Evolutionary conservation across 371 early-diverging fungal species (phyloP), one percentile per base, ranked within the genome.

Genomic region (Smittium culicis): DNA sequence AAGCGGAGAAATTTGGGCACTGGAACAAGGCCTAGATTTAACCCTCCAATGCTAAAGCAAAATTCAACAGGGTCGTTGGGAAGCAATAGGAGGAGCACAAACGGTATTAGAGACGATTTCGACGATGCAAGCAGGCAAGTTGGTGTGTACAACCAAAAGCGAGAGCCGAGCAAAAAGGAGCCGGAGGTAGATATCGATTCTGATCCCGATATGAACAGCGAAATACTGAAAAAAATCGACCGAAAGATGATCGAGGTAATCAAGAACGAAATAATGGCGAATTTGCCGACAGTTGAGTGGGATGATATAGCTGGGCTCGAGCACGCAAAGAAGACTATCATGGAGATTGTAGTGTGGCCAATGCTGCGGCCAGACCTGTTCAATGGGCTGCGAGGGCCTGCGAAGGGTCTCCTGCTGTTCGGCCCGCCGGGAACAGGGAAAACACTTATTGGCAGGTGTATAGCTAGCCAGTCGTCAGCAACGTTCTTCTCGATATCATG

Each of bases 351-450:
- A 0, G 83, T 89, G 1, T 94, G 87, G 86, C 98, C 98, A 25
- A 88, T 97, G 88, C 72, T 83, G 57, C 73, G 92, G 34, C 96
- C 98, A 8, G 89, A 90, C 73, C 80, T 95, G 27, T 96, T 97
- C 79, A 84, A 76, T 27, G 92, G 93, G 0, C 73, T 93, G 76
- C 86, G 99, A 72, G 87, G 88, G 66, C 99, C 99, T 35, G 98
- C 98, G 91, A 80, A 88, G 67, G 99, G 99, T 27, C 98, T 99
- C 67, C 79, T 99, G 61, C 76, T 99, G 31, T 99, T 98, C 77
- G 99, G 99, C 1, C 97, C 97, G 33, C 99, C 99, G 27, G 97
- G 98, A 72, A 96, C 99, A 0, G 96, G 99, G 70, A 97, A 99
- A 81, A 91, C 98, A 17, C 93, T 90, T 71, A 82, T 99, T 67